Evolutionary conservation across 176 grass and related monocot genomes (phyloP), one percentile per base, ranked within the genome.

Genomic region (Raddia distichophylla): DNA sequence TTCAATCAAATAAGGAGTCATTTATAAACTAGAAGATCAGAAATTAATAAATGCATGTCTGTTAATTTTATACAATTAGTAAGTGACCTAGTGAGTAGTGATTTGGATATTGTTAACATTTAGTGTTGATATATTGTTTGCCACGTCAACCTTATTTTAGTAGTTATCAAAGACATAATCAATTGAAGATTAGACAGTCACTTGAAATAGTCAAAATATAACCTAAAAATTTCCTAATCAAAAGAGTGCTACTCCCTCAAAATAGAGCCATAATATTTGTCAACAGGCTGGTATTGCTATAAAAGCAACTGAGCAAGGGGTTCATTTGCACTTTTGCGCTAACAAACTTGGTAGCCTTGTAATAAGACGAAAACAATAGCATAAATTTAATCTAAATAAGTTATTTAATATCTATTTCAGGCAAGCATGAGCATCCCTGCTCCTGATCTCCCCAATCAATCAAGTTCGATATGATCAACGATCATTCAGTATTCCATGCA

Each of bases 341-440:
- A 64, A 78, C 53, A 83, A 71, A 71, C 52, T 73, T 71, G 34
- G 53, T 48, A 42, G 10, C 60, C 35, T 83, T n/a, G 34, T 57
- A 83, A 73, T 27, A 67, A 67, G 37, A 64, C 13, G 50, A 17
- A 55, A 78, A 51, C 35, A 60, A 77, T 27, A 51, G n/a, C 22
- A 56, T 17, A 57, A 49, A 34, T 52, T 65, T 88, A 22, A 72
- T 83, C 2, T 0, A 73, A 19, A 74, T 16, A 46, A 27, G 48
- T 32, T 67, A 59, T 42, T 33, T 43, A 67, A 46, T 75, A 52
- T 51, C 27, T 64, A 48, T 22, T 62, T 76, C 43, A 80, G 81
- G 69, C 63, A 75, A 66, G 44, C 69, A 69, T 14, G 69, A 47
- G n/a, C 43, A 81, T 8, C 51, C 60, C 61, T 60, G 9, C 13